Base-by-base conservation (phyloP, 129 eudicot genomes). In the Deinandra increscens region DNA sequence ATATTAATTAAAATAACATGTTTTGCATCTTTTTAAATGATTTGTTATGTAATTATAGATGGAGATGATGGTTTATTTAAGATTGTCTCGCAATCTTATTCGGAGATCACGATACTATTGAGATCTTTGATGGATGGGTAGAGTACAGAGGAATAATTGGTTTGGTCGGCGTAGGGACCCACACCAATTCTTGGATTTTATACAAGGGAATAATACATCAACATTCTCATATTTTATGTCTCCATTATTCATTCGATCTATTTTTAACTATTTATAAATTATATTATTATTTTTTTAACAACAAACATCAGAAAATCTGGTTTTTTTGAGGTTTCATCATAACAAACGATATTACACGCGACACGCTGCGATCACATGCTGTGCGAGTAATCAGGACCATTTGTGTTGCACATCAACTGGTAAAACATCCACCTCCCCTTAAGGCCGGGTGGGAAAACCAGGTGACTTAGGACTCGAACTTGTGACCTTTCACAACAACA, bases 111-210 rank as follows among this genome's bases (percentile, higher is more conserved):
- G 69, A 65, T 66, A 68, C 54, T 66, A 65, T 65, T 65, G 66
- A 42, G 73, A 75, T 75, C 68, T 66, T 55, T 55, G 79, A 55
- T 65, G 46, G 42, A 73, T 73, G 53, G 41, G 9, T 41, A 63
- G 64, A 74, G 68, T 74, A 74, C 64, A 53, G 18, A 74, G 48
- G 73, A 75, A 75, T 75, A 75, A 75, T 65, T 75, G 79, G 67
- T 43, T 66, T 66, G 79, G 79, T 75, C 79, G 73, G 79, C 79
- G 79, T 54, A 31, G 55, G 73, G 79, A 66, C 79, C 79, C 67
- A 31, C 79, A 54, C 8, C 59, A 26, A 55, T 7, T 66, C 22
- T 75, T 75, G 79, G 79, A 74, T 66, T 74, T 33, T 75, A 13
- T 65, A 14, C 66, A 74, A 26, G 20, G 66, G 73, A 75, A 66